Conservation (phyloP, 1,139 yeast species). For the Geotrichum aggregatum region DNA sequence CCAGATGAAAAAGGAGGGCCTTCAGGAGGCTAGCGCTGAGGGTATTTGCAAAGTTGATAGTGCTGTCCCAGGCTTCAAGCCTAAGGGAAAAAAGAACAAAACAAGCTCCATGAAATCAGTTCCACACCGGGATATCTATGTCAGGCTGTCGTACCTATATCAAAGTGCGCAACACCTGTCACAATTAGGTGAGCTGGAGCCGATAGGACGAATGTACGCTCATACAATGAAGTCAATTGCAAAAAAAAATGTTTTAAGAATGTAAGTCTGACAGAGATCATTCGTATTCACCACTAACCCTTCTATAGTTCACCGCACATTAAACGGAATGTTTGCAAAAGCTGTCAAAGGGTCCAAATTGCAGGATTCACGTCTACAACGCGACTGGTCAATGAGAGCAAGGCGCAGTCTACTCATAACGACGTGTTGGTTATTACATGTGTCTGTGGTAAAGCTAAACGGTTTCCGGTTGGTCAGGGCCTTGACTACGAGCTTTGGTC, state of each 20-base stretch:
- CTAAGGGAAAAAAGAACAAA: constrained; percentile 23
- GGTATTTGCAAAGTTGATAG: neutral
- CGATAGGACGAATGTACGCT: constrained; percentile 45
- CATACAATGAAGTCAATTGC: constrained; percentile 45
- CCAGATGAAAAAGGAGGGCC: neutral
- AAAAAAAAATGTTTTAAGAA: constrained; percentile 57
- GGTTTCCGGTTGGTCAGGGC: constrained; percentile 43
- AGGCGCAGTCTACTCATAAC: constrained; percentile 29
- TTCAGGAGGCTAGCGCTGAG: neutral
- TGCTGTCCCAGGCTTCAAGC: neutral
- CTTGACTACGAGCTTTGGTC: constrained; percentile 35
- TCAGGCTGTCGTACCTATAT: constrained; percentile 53
- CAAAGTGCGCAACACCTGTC: constrained; percentile 46
- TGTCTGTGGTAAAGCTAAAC: constrained; percentile 39
- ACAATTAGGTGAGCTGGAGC: constrained; percentile 18
- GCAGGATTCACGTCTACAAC: constrained; percentile 47
- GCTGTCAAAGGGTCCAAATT: constrained; percentile 48
- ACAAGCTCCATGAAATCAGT: constrained; percentile 38
- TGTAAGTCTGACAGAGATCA: constrained; percentile 32
- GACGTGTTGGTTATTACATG: constrained; percentile 39
- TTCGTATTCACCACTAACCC: neutral
- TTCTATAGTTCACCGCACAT: constrained; percentile 45
- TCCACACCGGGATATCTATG: constrained; percentile 57
- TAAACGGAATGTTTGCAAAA: constrained; percentile 60
- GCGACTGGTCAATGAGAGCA: constrained; percentile 34